These are phyloP conservation scores for Ganoderma lingzhi DNA, from an alignment of 1,284 basidiomycete genomes.

Conservation along the genomic window DNA sequence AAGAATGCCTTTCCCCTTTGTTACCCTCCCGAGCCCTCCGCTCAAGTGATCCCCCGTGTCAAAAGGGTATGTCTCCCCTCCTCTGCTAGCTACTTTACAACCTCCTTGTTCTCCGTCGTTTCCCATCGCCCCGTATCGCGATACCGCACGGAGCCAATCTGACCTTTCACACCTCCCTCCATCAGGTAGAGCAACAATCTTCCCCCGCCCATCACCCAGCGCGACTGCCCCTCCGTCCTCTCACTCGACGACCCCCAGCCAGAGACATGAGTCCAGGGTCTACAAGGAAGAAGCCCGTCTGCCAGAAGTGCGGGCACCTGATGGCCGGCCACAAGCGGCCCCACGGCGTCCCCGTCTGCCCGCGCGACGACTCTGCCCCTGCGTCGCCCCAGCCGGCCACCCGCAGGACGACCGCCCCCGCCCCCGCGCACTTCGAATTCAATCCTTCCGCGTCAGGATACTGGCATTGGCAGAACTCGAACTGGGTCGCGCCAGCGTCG, in stretches of 20 bases:
- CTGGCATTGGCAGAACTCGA: slow-evolving; percentile 36
- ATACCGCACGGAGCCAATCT: slow-evolving; percentile 8
- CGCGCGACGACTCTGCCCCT: slow-evolving; percentile 25
- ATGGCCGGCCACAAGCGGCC: slow-evolving; percentile 45
- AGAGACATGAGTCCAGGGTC: slow-evolving; percentile 22
- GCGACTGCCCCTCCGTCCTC: background rate
- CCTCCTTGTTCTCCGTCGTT: background rate
- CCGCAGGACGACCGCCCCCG: background rate
- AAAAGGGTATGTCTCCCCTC: slow-evolving; percentile 29
- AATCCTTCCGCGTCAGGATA: slow-evolving; percentile 22
- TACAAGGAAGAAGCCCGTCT: slow-evolving; percentile 39
- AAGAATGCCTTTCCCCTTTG: slow-evolving; percentile 18
- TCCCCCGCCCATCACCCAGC: background rate
- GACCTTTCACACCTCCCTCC: slow-evolving; percentile 12
- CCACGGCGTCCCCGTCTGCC: slow-evolving; percentile 39
- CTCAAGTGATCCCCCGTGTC: slow-evolving; percentile 18
- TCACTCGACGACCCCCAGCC: slow-evolving; percentile 13
- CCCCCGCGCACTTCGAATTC: slow-evolving; percentile 20
- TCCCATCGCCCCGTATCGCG: background rate
- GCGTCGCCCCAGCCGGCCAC: slow-evolving; percentile 5
- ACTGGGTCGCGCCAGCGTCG: slow-evolving; percentile 35
- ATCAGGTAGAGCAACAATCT: slow-evolving; percentile 18
- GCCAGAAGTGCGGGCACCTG: slow-evolving; percentile 39
- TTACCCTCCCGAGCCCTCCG: slow-evolving; percentile 23
- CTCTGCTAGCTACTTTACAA: background rate